A percentile compares a stretch with the other conserved stretches of the same genome.
These are phyloP conservation scores for Stylosanthes scabra DNA, from an alignment of 331 rosid species.

Conservation along the genomic window DNA sequence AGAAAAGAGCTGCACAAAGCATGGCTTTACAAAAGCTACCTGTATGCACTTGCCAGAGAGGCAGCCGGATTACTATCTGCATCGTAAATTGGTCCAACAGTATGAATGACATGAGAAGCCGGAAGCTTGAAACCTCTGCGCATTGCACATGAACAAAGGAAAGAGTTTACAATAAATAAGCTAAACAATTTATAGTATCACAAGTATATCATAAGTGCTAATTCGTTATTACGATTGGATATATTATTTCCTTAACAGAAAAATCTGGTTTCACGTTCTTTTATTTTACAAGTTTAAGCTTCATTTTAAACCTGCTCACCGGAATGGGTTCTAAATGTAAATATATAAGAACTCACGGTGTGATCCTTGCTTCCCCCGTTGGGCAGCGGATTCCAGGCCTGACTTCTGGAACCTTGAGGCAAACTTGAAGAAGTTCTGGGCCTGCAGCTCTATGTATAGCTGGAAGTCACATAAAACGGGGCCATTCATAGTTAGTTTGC, in stretches of 20 bases:
- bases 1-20: background rate
- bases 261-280: background rate
- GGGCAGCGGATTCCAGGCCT: conserved; percentile 82
- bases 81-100: conserved; percentile 83
- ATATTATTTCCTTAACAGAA: background rate
- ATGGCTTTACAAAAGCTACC: conserved; percentile 42
- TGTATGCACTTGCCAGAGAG: conserved; percentile 75
- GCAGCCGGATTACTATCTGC: conserved; percentile 55
- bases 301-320: conserved; percentile 6
- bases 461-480: conserved; percentile 29
- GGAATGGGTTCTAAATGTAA: background rate
- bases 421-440: conserved; percentile 75
- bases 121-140: conserved; percentile 79
- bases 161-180: background rate
- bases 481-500: background rate
- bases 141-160: conserved; percentile 48
- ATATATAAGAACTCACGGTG: conserved; percentile 56
- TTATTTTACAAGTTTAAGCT: background rate
- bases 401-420: conserved; percentile 75
- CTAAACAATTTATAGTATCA: background rate
- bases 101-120: conserved; percentile 80
- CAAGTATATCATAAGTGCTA: background rate
- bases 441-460: conserved; percentile 94
- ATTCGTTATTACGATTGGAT: background rate
- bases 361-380: conserved; percentile 89